Evolutionary conservation across 2,329 filamentous ascomycete species (phyloP).

Genomic region (Calonectria crousiana): DNA sequence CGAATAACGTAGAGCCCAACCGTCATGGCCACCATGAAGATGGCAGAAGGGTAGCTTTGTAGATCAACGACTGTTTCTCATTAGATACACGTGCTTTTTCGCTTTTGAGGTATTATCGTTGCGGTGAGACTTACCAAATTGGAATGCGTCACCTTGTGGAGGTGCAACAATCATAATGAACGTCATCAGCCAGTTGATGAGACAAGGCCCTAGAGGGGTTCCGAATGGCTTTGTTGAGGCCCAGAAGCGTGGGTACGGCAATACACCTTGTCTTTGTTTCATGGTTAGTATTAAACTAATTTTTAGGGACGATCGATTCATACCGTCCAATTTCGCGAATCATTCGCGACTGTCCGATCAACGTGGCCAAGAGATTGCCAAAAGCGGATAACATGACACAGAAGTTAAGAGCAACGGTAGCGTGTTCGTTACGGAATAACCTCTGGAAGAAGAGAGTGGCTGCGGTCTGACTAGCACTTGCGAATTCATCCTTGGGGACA

Average conservation of each 20-base stretch:
- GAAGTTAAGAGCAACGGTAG: conserved; percentile 67
- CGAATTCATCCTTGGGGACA: conserved; percentile 62
- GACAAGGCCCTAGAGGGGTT: conserved; percentile 70
- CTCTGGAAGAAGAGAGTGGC: conserved; percentile 70
- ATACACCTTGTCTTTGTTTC: conserved; percentile 65
- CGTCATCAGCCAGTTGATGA: conserved; percentile 68
- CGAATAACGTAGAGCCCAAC: conserved; percentile 71
- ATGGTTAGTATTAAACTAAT: not conserved
- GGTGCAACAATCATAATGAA: conserved; percentile 70
- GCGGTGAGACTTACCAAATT: conserved; percentile 58
- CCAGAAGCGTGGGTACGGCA: conserved; percentile 71
- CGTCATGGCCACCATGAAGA: conserved; percentile 69
- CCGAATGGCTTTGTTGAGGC: conserved; percentile 72
- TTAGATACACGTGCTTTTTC: not conserved
- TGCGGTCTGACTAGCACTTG: conserved; percentile 63
- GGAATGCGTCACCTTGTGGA: conserved; percentile 74
- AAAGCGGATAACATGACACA: conserved; percentile 68
- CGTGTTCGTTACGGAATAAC: conserved; percentile 61
- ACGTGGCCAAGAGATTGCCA: conserved; percentile 67
- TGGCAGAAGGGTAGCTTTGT: conserved; percentile 66
- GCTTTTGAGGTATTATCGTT: too few relatives aligned
- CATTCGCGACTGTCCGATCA: conserved; percentile 67
- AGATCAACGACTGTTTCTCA: conserved; percentile 65
- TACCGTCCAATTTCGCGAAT: conserved; percentile 70
- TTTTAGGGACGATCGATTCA: not conserved